Base-by-base conservation (phyloP, 2,329 filamentous ascomycete genomes). In the Aspergillus sp. region DNA sequence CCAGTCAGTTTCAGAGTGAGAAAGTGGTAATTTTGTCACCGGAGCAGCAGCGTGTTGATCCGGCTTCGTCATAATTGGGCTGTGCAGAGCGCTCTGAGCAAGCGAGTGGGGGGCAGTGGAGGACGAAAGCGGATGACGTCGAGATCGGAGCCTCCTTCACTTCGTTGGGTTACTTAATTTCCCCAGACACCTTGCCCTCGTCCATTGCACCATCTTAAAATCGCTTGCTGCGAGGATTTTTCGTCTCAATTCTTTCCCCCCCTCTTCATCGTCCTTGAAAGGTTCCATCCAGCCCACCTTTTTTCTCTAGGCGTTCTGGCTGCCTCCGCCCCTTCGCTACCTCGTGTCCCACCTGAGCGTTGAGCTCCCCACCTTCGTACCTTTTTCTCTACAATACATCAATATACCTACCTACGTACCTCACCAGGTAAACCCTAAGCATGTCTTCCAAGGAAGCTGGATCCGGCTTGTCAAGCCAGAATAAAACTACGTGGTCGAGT, bases 401-500 rank as follows among this genome's bases (percentile, higher is more conserved):
- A 44, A 41, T 37, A 47, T 37, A 31, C 17, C n/a, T 48, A 35
- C 41, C 41, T 24, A 44, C 4, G 17, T 14, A 44, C 17, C 41
- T 44, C 21, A 44, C 45, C 2, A 11, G 45, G 12, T n/a, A 35
- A 21, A 50, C 19, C 40, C 12, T 41, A 21, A 62, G 51, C 55
- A 73, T 69, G 62, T 68, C 68, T 62, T 70, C 72, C 52, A 77
- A 77, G 57, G 76, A 76, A 56, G 68, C 77, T 61, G 75, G 72
- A 49, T 72, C 70, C 33, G 72, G 70, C 41, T 69, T 80, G 37
- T 74, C 78, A 43, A 67, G 73, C 49, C 62, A 68, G 55, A 79
- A 77, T 65, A 78, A 77, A 62, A 73, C 75, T 58, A 76, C 75
- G 33, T 80, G 78, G 78, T 70, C 76, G 9, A 78, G 77, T 54